A percentile compares a stretch with the other conserved stretches of the same genome.
These are phyloP conservation scores for Trichaptum fuscoviolaceum DNA, from an alignment of 768 basidiomycete genomes.

Conservation along the genomic window DNA sequence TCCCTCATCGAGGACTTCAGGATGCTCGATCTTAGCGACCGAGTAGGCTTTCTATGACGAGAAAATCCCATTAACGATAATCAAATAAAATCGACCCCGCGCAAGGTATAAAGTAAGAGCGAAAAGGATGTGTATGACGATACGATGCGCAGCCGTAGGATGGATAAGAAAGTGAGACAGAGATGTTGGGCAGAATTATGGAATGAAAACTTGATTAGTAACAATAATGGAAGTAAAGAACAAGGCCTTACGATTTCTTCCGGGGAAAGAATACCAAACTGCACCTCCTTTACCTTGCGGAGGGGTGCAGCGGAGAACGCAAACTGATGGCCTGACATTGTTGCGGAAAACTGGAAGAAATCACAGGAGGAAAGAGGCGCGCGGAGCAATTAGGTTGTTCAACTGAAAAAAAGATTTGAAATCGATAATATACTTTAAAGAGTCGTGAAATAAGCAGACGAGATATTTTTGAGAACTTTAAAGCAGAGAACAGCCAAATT, in stretches of 20 bases:
- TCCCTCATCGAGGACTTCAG: slow-evolving; percentile 96
- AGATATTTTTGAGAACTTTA: slow-evolving; percentile 14
- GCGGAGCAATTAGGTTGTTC: slow-evolving; percentile 9
- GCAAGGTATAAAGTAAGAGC: neutral
- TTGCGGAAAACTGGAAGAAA: slow-evolving; percentile 5
- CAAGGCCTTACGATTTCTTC: slow-evolving; percentile 86
- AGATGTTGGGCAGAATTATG: neutral
- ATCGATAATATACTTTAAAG: slow-evolving; percentile 6
- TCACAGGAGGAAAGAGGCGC: slow-evolving; percentile 3
- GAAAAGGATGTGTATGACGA: neutral
- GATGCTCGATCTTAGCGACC: slow-evolving; percentile 97
- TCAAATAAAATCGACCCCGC: neutral
- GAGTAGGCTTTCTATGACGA: slow-evolving; percentile 89
- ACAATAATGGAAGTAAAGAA: slow-evolving; percentile 2
- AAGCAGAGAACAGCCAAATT: slow-evolving; percentile 11
- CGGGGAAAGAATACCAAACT: slow-evolving; percentile 97
- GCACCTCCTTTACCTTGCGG: slow-evolving; percentile 94
- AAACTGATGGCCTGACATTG: slow-evolving; percentile 85
- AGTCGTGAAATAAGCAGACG: slow-evolving; percentile 4
- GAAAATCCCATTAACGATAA: slow-evolving; percentile 7
- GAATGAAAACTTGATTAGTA: slow-evolving; percentile 12
- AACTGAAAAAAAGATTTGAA: slow-evolving; percentile 7
- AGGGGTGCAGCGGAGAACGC: slow-evolving; percentile 91
- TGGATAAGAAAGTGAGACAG: slow-evolving; percentile 14
- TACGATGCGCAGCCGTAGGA: slow-evolving; percentile 1